Percentiles rank a stretch among this genome's conserved stretches.
These are phyloP conservation scores for Claviceps africana DNA, from an alignment of 2,329 filamentous ascomycete species.

Conservation along the genomic window DNA sequence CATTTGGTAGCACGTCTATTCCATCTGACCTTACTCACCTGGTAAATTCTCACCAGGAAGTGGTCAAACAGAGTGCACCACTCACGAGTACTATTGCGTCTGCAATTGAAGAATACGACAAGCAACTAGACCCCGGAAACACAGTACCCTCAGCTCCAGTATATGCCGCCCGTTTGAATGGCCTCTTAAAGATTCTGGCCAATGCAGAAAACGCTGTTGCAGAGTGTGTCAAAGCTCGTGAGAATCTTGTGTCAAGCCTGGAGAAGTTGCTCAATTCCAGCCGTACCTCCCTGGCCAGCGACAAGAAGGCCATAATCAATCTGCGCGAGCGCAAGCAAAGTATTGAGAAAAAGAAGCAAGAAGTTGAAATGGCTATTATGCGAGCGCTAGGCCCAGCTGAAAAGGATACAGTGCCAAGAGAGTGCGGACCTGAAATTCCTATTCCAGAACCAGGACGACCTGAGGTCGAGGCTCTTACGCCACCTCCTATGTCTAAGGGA, in stretches of 20 bases:
- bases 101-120: slow-evolving; percentile 72
- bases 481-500: slow-evolving; percentile 46
- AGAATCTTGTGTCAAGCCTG: slow-evolving; percentile 61
- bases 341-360: slow-evolving; percentile 70
- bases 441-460: slow-evolving; percentile 55
- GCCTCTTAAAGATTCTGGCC: slow-evolving; percentile 77
- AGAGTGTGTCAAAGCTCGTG: slow-evolving; percentile 76
- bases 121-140: slow-evolving; percentile 58
- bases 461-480: slow-evolving; percentile 74
- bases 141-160: slow-evolving; percentile 70
- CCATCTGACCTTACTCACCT: slow-evolving; percentile 67
- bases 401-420: slow-evolving; percentile 32
- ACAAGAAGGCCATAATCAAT: slow-evolving; percentile 52
- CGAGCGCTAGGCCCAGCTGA: slow-evolving; percentile 56
- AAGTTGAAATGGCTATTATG: slow-evolving; percentile 87
- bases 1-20: slow-evolving; percentile 42
- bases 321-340: slow-evolving; percentile 52
- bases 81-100: slow-evolving; percentile 52
- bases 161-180: slow-evolving; percentile 77
- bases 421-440: slow-evolving; percentile 30
- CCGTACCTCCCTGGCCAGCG: slow-evolving; percentile 51
- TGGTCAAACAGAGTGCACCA: slow-evolving; percentile 58
- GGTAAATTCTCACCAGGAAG: slow-evolving; percentile 56
- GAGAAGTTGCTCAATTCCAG: slow-evolving; percentile 71
- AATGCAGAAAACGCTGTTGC: slow-evolving; percentile 80